Percentiles rank a stretch among this genome's conserved stretches.
phyloP scores from a whole-genome alignment of 2,329 filamentous ascomycete genomes.

The Colletotrichum zoysiae region DNA sequence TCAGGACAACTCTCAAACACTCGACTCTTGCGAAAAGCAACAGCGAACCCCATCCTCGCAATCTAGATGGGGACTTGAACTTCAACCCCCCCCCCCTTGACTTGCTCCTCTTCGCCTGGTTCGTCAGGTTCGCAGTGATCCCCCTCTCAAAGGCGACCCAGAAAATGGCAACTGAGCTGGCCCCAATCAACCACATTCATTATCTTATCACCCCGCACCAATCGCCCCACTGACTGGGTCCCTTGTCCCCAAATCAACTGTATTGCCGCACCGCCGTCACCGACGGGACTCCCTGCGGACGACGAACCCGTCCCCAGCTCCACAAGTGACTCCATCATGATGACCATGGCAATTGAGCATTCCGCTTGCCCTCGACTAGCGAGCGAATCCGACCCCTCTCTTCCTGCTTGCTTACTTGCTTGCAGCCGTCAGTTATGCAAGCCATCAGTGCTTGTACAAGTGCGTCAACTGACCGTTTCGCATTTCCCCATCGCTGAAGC shows the following conservation, averaged over 20 bases:
- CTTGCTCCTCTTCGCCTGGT: neutral
- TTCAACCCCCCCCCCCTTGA: neutral
- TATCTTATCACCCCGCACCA: conserved; percentile 43
- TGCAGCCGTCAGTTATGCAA: conserved; percentile 20
- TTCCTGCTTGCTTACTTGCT: conserved; percentile 2
- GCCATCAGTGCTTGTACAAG: neutral
- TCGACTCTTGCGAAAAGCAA: neutral
- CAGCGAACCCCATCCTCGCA: neutral
- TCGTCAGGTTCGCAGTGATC: conserved; percentile 1
- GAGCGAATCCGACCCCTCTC: neutral
- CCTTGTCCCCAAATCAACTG: conserved; percentile 37
- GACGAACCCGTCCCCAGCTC: neutral
- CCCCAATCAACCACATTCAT: conserved; percentile 32
- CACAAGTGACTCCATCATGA: conserved; percentile 24
- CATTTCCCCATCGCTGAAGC: neutral
- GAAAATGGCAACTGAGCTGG: conserved; percentile 35
- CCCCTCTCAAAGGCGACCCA: conserved; percentile 10
- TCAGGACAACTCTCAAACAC: conserved; percentile 10
- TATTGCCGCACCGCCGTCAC: conserved; percentile 6
- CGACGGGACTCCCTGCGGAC: conserved; percentile 22
- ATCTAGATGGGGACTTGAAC: neutral
- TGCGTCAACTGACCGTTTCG: neutral
- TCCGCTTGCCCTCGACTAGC: neutral
- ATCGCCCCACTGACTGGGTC: conserved; percentile 18
- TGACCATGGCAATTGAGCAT: neutral